These are phyloP conservation scores for Chaetomium globosum DNA, from an alignment of 2,329 filamentous ascomycete genomes.

Conservation along the genomic window DNA sequence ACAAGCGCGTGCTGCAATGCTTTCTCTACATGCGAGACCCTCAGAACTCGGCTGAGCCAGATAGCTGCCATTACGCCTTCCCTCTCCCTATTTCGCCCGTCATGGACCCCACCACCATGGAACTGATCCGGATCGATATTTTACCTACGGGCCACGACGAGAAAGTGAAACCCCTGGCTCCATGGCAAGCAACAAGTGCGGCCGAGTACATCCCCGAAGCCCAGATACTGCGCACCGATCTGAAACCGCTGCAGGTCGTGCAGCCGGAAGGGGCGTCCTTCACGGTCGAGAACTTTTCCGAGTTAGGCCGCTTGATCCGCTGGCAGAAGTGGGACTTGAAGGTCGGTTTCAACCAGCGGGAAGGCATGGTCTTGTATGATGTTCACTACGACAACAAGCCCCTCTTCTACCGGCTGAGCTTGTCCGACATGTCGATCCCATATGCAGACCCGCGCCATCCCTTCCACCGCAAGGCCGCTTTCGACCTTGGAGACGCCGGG, in stretches of 20 bases:
- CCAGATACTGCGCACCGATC: slow-evolving; percentile 59
- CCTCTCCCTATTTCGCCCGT: slow-evolving; percentile 70
- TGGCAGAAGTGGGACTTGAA: slow-evolving; percentile 60
- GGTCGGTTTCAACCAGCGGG: slow-evolving; percentile 65
- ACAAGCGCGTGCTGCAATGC: slow-evolving; percentile 59
- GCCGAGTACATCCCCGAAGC: slow-evolving; percentile 69
- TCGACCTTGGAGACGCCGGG: slow-evolving; percentile 68
- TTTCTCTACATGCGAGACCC: slow-evolving; percentile 69
- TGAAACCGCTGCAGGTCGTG: slow-evolving; percentile 64
- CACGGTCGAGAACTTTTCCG: slow-evolving; percentile 38
- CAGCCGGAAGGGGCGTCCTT: slow-evolving; percentile 68
- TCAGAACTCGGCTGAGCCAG: slow-evolving; percentile 58
- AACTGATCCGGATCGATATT: slow-evolving; percentile 69
- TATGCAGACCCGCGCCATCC: slow-evolving; percentile 65
- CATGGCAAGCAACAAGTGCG: slow-evolving; percentile 58
- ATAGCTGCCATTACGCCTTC: slow-evolving; percentile 70
- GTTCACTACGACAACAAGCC: slow-evolving; percentile 62
- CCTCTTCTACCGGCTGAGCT: slow-evolving; percentile 61
- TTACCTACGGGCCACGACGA: slow-evolving; percentile 68
- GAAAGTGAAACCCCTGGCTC: slow-evolving; percentile 56
- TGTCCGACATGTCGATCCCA: slow-evolving; percentile 66
- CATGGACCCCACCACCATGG: slow-evolving; percentile 62
- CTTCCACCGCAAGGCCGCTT: slow-evolving; percentile 67
- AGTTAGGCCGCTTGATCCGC: slow-evolving; percentile 38
- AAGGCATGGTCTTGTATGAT: slow-evolving; percentile 66